Base-by-base conservation (phyloP, 768 basidiomycete genomes). In the Mycena chlorophos region DNA sequence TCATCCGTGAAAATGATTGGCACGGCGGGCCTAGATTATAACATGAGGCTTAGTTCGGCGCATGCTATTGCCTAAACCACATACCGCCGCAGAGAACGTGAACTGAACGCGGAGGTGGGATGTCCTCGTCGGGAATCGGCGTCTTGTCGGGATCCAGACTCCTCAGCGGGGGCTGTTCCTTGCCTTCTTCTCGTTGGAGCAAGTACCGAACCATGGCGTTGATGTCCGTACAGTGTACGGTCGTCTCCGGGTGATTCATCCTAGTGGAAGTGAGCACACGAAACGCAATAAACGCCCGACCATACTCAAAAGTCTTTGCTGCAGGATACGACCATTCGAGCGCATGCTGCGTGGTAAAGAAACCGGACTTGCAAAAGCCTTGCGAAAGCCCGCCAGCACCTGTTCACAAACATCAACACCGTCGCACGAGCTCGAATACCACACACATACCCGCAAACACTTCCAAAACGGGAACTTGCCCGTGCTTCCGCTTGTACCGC, bases 311-410 rank as follows among this genome's bases (percentile, higher is more conserved):
- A 2, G 87, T 88, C 49, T 71, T 71, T 2, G 87, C 86, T 28
- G 88, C 87, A 52, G 84, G 75, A 16, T 80, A 77, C 0, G 78
- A 80, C 59, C 78, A 82, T 65, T 91, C 89, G 0, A 90, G 76
- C 0, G 88, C 89, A 76, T 86, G 88, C 61, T 73, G 76, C 1
- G 86, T 86, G 17, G 86, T 73, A 5, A 89, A 80, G 66, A 80
- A 82, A 0, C 78, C 77, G 5, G 86, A 84, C 59, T 84, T 63
- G 46, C 83, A 76, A 54, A 91, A 71, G 1, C 89, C 89, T 30
- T 83, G 79, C 3, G 87, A 85, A 5, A 91, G 75, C 2, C 89
- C 89, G 49, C 89, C 89, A 31, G 87, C 89, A 66, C 88, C 88
- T 89, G 54, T 2, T 6, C 46, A 23, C 22, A 5, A 46, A 22